Base-by-base conservation (phyloP, 2,329 filamentous ascomycete species). In the Colletotrichum tropicicola region DNA sequence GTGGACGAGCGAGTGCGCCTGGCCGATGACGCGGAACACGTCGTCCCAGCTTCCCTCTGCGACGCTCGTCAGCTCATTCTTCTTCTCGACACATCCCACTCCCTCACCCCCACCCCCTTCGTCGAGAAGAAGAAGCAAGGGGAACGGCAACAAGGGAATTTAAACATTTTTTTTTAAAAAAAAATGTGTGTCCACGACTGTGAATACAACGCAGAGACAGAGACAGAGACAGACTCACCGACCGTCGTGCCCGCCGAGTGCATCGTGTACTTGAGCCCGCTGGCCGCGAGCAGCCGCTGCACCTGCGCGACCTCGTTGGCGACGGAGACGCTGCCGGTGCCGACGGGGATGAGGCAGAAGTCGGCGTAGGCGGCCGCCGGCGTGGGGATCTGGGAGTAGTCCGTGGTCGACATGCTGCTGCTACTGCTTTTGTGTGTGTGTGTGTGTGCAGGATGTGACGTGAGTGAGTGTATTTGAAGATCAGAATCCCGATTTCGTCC, bases 161-260 rank as follows among this genome's bases (percentile, higher is more conserved):
- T n/a, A n/a, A n/a, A n/a, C n/a, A n/a, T n/a, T n/a, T n/a, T n/a
- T n/a, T n/a, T n/a, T n/a, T n/a, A n/a, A n/a, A n/a, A n/a, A n/a
- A n/a, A n/a, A n/a, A n/a, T n/a, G n/a, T n/a, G n/a, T n/a, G n/a
- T n/a, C n/a, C n/a, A n/a, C n/a, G n/a, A n/a, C n/a, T n/a, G n/a
- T n/a, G n/a, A n/a, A n/a, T n/a, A n/a, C n/a, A n/a, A n/a, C n/a
- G n/a, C n/a, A 10, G 6, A 3, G 15, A 9, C 13, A 7, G 19
- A 15, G 12, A 4, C 6, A n/a, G 10, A 15, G 25, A 25, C 15
- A 6, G 8, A 82, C 89, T 63, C 82, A 96, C 93, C 94, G 59
- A 98, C 87, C 0, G 95, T 98, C 0, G 95, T 98, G 12, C 95
- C 96, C 2, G 94, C 94, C 25, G 92, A 94, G 79, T 98, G 95